Conservation (phyloP, 148 eudicot species). For the Rhododendron ovatum region DNA sequence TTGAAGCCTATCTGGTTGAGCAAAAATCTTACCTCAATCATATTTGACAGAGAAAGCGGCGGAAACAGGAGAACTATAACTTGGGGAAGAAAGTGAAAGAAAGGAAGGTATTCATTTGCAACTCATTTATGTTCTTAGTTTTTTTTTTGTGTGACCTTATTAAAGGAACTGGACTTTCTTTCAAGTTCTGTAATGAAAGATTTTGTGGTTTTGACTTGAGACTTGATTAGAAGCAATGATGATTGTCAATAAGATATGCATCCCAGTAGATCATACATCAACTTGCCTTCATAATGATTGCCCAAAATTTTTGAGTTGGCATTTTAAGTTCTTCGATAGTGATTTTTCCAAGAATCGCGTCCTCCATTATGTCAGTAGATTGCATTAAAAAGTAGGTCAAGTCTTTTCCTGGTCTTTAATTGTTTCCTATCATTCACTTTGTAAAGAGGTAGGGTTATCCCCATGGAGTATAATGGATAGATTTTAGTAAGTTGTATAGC, state of each 20-base stretch:
- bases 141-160: neutral
- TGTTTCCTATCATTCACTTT: neutral
- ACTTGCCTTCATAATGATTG: neutral
- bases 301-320: neutral
- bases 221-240: neutral
- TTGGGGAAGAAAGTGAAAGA: conserved; percentile 39
- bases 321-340: neutral
- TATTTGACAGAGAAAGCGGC: conserved; percentile 40
- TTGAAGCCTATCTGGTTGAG: neutral
- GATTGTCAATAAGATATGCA: neutral
- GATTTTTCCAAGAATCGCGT: neutral
- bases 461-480: conserved; percentile 1
- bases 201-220: neutral
- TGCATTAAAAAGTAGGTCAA: neutral
- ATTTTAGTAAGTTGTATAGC: neutral
- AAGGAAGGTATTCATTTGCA: conserved; percentile 28
- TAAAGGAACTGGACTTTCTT: neutral
- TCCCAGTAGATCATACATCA: neutral
- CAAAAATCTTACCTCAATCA: neutral
- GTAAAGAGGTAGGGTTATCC: neutral
- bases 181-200: neutral
- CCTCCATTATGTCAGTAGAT: neutral
- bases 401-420: neutral
- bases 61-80: conserved; percentile 40
- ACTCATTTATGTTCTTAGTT: neutral